Evolutionary conservation across 768 basidiomycete species (phyloP).

Genomic region (Rhodotorula paludigena): DNA sequence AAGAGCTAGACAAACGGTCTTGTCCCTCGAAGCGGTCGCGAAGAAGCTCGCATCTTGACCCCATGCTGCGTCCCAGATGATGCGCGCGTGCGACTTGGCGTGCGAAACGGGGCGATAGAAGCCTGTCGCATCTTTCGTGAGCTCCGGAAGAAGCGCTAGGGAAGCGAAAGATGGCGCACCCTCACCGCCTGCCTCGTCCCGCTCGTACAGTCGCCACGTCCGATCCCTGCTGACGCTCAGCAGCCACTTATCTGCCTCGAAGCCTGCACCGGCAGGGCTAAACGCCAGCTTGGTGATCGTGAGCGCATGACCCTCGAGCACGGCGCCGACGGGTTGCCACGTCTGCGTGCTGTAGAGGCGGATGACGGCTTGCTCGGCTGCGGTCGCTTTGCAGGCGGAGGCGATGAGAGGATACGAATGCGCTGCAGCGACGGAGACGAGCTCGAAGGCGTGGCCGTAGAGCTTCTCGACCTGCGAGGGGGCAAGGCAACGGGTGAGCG

Average conservation of each 20-base stretch:
- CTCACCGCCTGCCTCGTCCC: slow-evolving; percentile 45
- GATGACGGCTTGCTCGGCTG: slow-evolving; percentile 80
- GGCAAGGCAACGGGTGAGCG: too few species aligned
- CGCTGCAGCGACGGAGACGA: slow-evolving; percentile 73
- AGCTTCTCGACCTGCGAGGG: slow-evolving; percentile 74
- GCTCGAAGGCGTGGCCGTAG: slow-evolving; percentile 97
- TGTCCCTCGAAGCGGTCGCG: slow-evolving; percentile 91
- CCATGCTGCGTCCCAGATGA: slow-evolving; percentile 96
- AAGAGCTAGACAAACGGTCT: slow-evolving; percentile 60
- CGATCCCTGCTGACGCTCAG: slow-evolving; percentile 86
- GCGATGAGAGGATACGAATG: slow-evolving; percentile 66
- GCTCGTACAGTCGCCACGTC: slow-evolving; percentile 77
- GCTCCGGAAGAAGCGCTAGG: background rate
- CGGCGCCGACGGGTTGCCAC: slow-evolving; percentile 66
- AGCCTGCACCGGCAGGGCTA: slow-evolving; percentile 53
- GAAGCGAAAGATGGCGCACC: slow-evolving; percentile 45
- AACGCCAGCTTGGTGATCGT: slow-evolving; percentile 88
- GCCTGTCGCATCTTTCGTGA: slow-evolving; percentile 46
- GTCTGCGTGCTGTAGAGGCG: slow-evolving; percentile 69
- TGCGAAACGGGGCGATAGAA: slow-evolving; percentile 60
- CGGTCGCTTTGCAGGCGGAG: slow-evolving; percentile 83
- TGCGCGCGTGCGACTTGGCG: slow-evolving; percentile 78
- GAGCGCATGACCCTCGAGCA: slow-evolving; percentile 74
- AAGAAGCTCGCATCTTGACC: slow-evolving; percentile 69
- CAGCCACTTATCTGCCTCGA: slow-evolving; percentile 63